These are phyloP conservation scores for Chlamydomonas sphaeroides DNA, from an alignment of 139 green algal genomes.

Conservation along the genomic window DNA sequence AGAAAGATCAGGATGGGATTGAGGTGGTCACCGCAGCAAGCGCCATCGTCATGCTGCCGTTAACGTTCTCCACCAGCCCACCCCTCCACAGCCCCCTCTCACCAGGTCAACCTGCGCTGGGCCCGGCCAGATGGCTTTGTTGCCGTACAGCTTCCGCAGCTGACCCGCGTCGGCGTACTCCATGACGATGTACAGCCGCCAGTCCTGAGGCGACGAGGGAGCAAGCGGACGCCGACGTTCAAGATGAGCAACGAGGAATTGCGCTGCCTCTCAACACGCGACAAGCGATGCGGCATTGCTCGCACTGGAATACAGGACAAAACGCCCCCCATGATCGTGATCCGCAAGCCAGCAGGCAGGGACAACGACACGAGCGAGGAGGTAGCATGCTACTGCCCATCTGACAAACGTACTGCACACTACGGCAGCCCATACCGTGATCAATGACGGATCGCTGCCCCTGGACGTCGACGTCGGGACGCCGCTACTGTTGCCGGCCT, in stretches of 20 bases:
- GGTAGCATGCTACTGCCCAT: background rate
- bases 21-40: too few species aligned
- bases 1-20: background rate
- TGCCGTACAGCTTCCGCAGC: conserved; percentile 1
- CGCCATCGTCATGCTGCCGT: too few species aligned
- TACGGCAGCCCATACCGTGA: background rate
- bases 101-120: conserved; percentile 6
- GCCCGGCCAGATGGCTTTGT: background rate
- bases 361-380: background rate
- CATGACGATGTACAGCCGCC: conserved; percentile 56
- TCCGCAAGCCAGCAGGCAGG: too few species aligned
- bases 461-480: background rate
- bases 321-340: too few species aligned
- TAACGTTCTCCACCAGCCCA: too few species aligned
- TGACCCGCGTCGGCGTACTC: conserved; percentile 41
- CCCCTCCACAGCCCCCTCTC: background rate
- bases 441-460: background rate
- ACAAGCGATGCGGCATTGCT: background rate
- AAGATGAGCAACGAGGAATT: background rate
- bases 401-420: background rate
- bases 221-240: too few species aligned
- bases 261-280: conserved; percentile 5
- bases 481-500: background rate
- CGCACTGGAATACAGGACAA: too few species aligned
- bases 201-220: too few species aligned